Conservation (phyloP, 176 grass and related monocot genomes). For the Rhynchospora breviuscula region DNA sequence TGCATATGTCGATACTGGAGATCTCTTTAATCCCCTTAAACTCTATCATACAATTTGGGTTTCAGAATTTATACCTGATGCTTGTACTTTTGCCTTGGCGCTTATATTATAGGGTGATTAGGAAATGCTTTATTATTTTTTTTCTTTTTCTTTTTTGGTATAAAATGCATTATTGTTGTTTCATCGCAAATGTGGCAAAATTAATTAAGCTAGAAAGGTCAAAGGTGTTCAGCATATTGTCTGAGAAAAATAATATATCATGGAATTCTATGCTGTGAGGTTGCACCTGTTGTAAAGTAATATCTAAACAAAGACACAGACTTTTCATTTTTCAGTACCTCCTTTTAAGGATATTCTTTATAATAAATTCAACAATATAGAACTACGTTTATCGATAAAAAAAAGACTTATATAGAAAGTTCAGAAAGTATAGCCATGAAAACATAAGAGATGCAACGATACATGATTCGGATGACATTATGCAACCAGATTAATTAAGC, state of each 20-base stretch:
- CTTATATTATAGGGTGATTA: conserved; percentile 58
- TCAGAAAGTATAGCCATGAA: too few species aligned
- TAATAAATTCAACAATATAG: too few species aligned
- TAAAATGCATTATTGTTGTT: conserved; percentile 44
- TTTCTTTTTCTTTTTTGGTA: too few species aligned
- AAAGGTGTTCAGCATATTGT: conserved; percentile 48
- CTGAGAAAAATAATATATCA: conserved; percentile 64
- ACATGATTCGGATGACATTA: too few species aligned
- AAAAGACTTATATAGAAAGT: too few species aligned
- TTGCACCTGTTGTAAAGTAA: conserved; percentile 22
- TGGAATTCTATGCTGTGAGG: conserved; percentile 90
- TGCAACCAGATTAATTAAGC: too few species aligned
- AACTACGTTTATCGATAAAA: too few species aligned
- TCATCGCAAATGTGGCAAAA: conserved; percentile 53
- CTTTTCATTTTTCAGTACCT: too few species aligned
- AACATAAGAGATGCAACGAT: too few species aligned
- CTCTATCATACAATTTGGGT: conserved; percentile 43
- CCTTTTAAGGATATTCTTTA: too few species aligned
- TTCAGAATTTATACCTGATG: conserved; percentile 42
- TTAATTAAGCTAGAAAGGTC: conserved; percentile 43
- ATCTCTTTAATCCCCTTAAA: conserved; percentile 22
- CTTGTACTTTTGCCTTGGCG: conserved; percentile 66
- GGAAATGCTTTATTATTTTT: conserved; percentile 23
- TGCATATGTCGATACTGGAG: conserved; percentile 41
- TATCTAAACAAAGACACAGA: too few species aligned